Percentiles rank a stretch among this genome's conserved stretches.
These are phyloP conservation scores for Ulmus americana DNA, from an alignment of 331 rosid species.

Conservation along the genomic window DNA sequence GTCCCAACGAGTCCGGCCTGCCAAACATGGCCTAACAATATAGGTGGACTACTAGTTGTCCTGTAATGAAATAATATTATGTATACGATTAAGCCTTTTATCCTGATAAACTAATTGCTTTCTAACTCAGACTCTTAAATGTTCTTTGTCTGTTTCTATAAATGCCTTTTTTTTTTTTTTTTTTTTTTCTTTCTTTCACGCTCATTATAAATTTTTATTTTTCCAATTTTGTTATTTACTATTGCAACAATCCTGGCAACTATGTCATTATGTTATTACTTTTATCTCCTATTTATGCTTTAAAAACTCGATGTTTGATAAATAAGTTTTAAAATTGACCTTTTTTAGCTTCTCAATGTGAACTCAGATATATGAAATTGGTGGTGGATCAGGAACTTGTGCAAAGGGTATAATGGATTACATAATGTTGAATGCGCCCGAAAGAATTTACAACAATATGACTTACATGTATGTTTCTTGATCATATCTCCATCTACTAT, in stretches of 20 bases:
- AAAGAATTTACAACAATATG: conserved; percentile 80
- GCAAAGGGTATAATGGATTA: conserved; percentile 97
- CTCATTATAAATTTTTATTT: too few species aligned
- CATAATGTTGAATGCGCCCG: conserved; percentile 90
- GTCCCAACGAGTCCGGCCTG: too few species aligned
- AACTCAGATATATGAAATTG: conserved; percentile 95
- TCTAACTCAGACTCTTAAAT: too few species aligned
- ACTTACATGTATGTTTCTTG: conserved; percentile 68
- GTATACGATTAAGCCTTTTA: too few species aligned
- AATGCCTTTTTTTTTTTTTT: too few species aligned
- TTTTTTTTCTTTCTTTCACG: too few species aligned
- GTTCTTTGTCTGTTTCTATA: neutral
- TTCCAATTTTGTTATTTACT: neutral
- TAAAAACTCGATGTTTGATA: conserved; percentile 1
- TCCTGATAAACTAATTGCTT: neutral
- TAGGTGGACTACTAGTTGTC: too few species aligned
- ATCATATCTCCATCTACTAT: conserved; percentile 21
- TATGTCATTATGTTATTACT: neutral
- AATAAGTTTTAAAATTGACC: conserved; percentile 24
- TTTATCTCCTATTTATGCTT: conserved; percentile 4
- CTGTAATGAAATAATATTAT: too few species aligned
- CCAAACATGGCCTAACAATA: too few species aligned
- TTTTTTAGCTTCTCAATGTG: conserved; percentile 31
- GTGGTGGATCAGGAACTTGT: conserved; percentile 99
- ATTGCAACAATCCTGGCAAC: neutral